Evolutionary conservation across 768 basidiomycete species (phyloP).

Genomic region (Leccinum boreale): DNA sequence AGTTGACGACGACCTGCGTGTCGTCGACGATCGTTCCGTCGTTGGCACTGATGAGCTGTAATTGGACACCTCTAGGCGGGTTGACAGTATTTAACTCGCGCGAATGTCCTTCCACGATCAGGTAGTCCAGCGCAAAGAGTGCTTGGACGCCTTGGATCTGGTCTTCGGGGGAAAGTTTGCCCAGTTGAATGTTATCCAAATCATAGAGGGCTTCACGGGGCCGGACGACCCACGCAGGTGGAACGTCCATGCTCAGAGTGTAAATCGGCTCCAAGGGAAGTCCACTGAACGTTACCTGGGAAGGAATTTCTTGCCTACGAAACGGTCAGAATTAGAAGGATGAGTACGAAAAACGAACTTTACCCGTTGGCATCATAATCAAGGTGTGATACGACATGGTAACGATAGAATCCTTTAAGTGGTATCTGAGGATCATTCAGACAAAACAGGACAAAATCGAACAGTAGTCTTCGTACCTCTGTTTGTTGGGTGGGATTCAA

Average conservation of each 20-base stretch:
- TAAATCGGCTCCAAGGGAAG: conserved; percentile 87
- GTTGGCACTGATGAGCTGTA: conserved; percentile 63
- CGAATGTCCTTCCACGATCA: conserved; percentile 94
- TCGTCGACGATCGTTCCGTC: conserved; percentile 58
- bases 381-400: conserved; percentile 55
- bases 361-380: conserved; percentile 72
- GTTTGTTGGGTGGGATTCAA: conserved; percentile 65
- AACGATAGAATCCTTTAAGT: conserved; percentile 90
- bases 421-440: conserved; percentile 55
- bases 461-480: conserved; percentile 50
- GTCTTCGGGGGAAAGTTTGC: conserved; percentile 56
- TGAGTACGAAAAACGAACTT: background rate
- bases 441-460: background rate
- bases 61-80: conserved; percentile 88
- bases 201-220: conserved; percentile 88
- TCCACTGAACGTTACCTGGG: conserved; percentile 60
- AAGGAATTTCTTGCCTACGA: conserved; percentile 54
- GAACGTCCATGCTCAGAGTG: conserved; percentile 91
- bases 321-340: background rate
- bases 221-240: conserved; percentile 88
- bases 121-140: conserved; percentile 83
- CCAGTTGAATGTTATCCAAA: conserved; percentile 91
- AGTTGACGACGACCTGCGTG: conserved; percentile 89
- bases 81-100: conserved; percentile 61
- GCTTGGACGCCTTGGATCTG: conserved; percentile 58